These are phyloP conservation scores for Trichosanthes truncata DNA, from an alignment of 306 rosid species.

Conservation along the genomic window DNA sequence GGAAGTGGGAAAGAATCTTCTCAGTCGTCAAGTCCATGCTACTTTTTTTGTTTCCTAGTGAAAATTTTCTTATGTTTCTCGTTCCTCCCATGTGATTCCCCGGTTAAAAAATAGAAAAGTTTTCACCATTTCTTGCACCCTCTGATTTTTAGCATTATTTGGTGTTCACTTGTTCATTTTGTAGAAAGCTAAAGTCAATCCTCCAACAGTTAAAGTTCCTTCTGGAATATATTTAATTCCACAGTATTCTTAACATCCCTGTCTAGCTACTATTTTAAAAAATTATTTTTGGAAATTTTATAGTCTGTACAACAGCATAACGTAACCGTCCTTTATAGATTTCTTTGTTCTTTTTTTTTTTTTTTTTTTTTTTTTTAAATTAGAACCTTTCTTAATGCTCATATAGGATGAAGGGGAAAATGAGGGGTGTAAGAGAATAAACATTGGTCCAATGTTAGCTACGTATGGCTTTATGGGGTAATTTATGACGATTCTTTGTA, in stretches of 20 bases:
- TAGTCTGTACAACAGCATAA: background rate
- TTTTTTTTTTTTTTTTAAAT: background rate
- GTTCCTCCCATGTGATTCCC: background rate
- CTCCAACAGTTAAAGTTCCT: background rate
- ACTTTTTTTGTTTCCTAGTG: background rate
- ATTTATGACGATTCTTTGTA: background rate
- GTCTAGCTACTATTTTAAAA: background rate
- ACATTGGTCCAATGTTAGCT: background rate
- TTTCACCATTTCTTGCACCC: background rate
- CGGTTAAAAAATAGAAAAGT: background rate
- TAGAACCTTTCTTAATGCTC: background rate
- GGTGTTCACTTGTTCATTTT: background rate
- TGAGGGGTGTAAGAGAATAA: background rate
- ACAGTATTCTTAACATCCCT: background rate
- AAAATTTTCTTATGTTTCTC: background rate
- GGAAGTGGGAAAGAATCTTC: background rate
- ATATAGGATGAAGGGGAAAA: background rate
- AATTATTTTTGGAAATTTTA: background rate
- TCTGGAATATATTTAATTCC: background rate
- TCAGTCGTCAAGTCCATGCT: background rate
- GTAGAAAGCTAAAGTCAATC: background rate
- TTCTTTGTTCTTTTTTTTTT: background rate
- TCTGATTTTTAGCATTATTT: background rate
- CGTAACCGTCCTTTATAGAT: background rate
- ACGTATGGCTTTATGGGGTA: background rate